Conservation (phyloP, 345 rosid species). For the Microcos paniculata region DNA sequence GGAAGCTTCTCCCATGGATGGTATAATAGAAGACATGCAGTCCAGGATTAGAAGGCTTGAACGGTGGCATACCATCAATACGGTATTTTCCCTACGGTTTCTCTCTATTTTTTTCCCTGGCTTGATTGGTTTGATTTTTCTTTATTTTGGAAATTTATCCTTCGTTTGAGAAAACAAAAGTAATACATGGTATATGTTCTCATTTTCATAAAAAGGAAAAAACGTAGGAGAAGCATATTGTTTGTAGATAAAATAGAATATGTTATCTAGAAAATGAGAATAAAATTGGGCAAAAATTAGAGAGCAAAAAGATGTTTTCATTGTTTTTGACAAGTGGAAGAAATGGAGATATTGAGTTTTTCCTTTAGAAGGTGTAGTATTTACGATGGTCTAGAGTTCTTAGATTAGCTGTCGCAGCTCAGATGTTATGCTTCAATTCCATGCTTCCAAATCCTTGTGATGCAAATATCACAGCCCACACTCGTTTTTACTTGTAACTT, state of each 20-base stretch:
- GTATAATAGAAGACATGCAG: slow-evolving; percentile 87
- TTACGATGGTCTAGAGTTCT: not conserved
- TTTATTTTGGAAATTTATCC: not conserved
- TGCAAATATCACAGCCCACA: not conserved
- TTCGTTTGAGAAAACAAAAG: not conserved
- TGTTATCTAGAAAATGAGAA: too few species aligned
- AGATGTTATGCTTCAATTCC: not conserved
- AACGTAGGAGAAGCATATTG: too few species aligned
- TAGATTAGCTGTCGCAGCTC: not conserved
- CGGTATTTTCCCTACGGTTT: slow-evolving; percentile 42
- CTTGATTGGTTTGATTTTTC: not conserved
- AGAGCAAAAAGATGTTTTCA: too few species aligned
- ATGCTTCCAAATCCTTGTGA: too few species aligned
- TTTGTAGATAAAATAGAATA: too few species aligned
- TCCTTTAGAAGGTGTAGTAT: not conserved
- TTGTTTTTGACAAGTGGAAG: too few species aligned
- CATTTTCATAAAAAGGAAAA: not conserved
- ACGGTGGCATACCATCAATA: slow-evolving; percentile 89
- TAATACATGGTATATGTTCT: not conserved
- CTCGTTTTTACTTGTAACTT: not conserved
- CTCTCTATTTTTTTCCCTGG: not conserved
- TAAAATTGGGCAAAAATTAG: too few species aligned
- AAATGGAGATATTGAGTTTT: too few species aligned
- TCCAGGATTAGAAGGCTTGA: slow-evolving; percentile 78
- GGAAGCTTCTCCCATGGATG: slow-evolving; percentile 67